phyloP scores from a whole-genome alignment of 2,329 filamentous ascomycete species.

The Hirsutella minnesotensis region DNA sequence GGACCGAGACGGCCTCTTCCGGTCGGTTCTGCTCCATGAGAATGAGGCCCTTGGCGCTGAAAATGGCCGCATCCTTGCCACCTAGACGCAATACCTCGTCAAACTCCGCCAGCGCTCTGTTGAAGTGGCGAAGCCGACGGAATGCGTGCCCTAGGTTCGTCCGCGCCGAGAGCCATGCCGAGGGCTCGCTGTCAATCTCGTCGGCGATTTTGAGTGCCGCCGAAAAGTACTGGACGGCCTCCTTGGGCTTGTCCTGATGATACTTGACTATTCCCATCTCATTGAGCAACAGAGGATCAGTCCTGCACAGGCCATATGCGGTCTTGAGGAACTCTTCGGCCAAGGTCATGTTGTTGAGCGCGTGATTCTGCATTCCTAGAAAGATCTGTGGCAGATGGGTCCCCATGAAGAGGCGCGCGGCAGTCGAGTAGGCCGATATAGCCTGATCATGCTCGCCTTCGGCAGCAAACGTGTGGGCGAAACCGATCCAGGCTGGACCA shows the following conservation, averaged over 20 bases:
- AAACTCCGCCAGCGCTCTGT: conserved; percentile 67
- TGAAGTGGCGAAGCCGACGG: conserved; percentile 56
- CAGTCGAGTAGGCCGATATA: conserved; percentile 93
- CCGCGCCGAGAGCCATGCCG: conserved; percentile 71
- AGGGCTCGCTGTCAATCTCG: conserved; percentile 70
- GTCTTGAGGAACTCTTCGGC: conserved; percentile 91
- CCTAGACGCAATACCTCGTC: conserved; percentile 77
- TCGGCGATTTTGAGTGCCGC: conserved; percentile 66
- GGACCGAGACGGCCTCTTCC: conserved; percentile 65
- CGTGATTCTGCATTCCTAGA: conserved; percentile 95
- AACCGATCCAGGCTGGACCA: conserved; percentile 95
- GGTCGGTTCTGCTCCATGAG: conserved; percentile 64
- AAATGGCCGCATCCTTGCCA: conserved; percentile 66
- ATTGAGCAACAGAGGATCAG: conserved; percentile 83
- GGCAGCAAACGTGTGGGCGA: conserved; percentile 94
- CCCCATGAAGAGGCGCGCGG: conserved; percentile 87
- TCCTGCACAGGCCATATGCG: conserved; percentile 70
- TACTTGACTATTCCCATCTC: conserved; percentile 96
- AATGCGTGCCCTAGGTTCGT: conserved; percentile 86
- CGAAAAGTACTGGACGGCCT: conserved; percentile 67
- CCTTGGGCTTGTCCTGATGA: conserved; percentile 68
- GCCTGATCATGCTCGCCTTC: conserved; percentile 98
- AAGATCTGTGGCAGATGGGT: conserved; percentile 94
- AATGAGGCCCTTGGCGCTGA: conserved; percentile 74
- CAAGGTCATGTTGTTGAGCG: conserved; percentile 85